Evolutionary conservation across 1,284 basidiomycete genomes (phyloP), one percentile per base, ranked within the genome.

Genomic region (Austroboletus niveus): DNA sequence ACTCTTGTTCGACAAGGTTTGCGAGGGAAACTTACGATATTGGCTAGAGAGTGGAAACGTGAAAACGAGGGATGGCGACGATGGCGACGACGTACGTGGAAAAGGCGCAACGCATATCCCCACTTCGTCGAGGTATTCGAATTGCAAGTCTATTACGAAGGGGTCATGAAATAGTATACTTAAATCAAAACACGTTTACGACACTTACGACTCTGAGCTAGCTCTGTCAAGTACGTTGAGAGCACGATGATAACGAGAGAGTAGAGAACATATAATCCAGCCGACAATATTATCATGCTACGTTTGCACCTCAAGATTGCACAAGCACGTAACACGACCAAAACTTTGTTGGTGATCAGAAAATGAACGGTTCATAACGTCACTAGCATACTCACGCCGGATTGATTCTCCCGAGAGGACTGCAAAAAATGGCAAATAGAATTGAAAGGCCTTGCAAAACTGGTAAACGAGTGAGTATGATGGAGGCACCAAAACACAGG

Each of bases 291-390:
- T n/a, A 27, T 17, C 22, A 55, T 14, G 12, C 41, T 31, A n/a
- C 34, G 62, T 9, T 32, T 55, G 34, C 32, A 60, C 35, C 54
- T 35, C 22, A 51, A 20, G 32, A 65, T 45, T 20, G 64, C 57
- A 47, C 60, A 61, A 8, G 62, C 42, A 14, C 64, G 65, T 43
- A 64, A 47, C 3, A 53, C 40, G 8, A 66, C 64, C 34, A 65
- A 46, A 15, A 65, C 63, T 66, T 32, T 4, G 34, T 4, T 12
- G 7, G 0, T 1, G 11, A 12, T 2, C n/a, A 42, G 11, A 42
- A 38, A 31, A 22, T 27, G n/a, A 4, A 35, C 8, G 2, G 27
- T 32, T 39, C 3, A 12, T 0, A 34, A 11, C 4, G 7, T 11
- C 1, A 29, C 11, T 8, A 22, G 24, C 4, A 38, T 34, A 47